Conservation (phyloP, 2,329 filamentous ascomycete genomes). For the Orbilia quercus region DNA sequence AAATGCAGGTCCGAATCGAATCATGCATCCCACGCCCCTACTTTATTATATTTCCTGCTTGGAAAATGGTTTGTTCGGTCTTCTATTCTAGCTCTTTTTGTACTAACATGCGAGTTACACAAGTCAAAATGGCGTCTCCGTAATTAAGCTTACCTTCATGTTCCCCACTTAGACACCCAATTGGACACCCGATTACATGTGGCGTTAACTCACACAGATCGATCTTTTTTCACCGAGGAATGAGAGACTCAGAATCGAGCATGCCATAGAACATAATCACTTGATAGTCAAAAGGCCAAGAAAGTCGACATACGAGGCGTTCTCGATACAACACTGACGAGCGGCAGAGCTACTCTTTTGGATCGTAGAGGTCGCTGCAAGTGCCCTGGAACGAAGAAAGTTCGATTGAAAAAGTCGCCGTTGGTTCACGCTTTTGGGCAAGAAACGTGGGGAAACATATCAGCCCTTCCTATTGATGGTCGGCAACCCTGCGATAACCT, state of each 20-base stretch:
- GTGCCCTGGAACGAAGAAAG: not conserved
- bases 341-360: constrained; percentile 46
- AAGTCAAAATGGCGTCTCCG: constrained; percentile 6
- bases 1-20: constrained; percentile 37
- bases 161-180: constrained; percentile 7
- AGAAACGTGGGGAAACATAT: constrained; percentile 31
- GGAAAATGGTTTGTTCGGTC: too few species aligned
- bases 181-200: constrained; percentile 23
- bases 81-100: constrained; percentile 11
- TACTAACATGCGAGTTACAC: constrained; percentile 24
- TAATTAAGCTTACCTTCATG: not conserved
- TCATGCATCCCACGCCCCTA: constrained; percentile 37
- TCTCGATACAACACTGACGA: constrained; percentile 16
- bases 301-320: too few species aligned
- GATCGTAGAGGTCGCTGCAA: constrained; percentile 8
- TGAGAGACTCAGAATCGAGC: constrained; percentile 36
- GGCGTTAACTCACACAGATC: constrained; percentile 18
- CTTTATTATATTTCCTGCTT: constrained; percentile 3
- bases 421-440: constrained; percentile 34
- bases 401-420: constrained; percentile 53
- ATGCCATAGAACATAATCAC: constrained; percentile 20
- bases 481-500: constrained; percentile 12
- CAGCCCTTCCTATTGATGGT: constrained; percentile 5
- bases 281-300: constrained; percentile 16
- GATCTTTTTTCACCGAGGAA: constrained; percentile 15